These are phyloP conservation scores for Chlamydomonas schloesseri DNA, from an alignment of 139 green algal genomes.

Conservation along the genomic window DNA sequence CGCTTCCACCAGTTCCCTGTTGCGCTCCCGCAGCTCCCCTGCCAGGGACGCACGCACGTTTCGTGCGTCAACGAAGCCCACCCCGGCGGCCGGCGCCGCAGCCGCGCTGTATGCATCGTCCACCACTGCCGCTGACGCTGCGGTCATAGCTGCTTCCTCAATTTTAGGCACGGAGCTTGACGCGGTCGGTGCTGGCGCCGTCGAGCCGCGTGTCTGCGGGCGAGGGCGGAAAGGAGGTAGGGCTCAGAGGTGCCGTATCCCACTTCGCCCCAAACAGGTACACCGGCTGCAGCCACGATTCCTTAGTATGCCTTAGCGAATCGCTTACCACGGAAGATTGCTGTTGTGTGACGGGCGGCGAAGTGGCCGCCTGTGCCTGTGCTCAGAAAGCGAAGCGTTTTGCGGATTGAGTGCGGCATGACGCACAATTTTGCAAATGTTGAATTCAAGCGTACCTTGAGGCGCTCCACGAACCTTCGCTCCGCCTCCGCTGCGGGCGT, in stretches of 20 bases:
- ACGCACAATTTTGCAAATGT: too few species aligned
- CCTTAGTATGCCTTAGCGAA: too few species aligned
- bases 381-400: too few species aligned
- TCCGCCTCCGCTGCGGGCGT: conserved; percentile 54
- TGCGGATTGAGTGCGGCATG: too few species aligned
- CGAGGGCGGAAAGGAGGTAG: too few species aligned
- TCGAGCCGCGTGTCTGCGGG: too few species aligned
- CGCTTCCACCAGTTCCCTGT: conserved; percentile 50
- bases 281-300: too few species aligned
- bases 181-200: background rate
- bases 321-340: too few species aligned
- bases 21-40: conserved; percentile 36
- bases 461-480: conserved; percentile 8
- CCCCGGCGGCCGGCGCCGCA: conserved; percentile 10
- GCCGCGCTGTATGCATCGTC: background rate
- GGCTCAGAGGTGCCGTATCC: too few species aligned
- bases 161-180: background rate
- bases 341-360: too few species aligned
- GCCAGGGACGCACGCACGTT: conserved; percentile 40
- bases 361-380: too few species aligned
- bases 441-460: conserved; percentile 11
- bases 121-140: background rate
- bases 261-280: too few species aligned
- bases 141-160: background rate
- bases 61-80: conserved; percentile 19